Percentiles rank a stretch among this genome's conserved stretches.
These are phyloP conservation scores for Cylindrodendrum hubeiense DNA, from an alignment of 2,329 filamentous ascomycete species.

Conservation along the genomic window DNA sequence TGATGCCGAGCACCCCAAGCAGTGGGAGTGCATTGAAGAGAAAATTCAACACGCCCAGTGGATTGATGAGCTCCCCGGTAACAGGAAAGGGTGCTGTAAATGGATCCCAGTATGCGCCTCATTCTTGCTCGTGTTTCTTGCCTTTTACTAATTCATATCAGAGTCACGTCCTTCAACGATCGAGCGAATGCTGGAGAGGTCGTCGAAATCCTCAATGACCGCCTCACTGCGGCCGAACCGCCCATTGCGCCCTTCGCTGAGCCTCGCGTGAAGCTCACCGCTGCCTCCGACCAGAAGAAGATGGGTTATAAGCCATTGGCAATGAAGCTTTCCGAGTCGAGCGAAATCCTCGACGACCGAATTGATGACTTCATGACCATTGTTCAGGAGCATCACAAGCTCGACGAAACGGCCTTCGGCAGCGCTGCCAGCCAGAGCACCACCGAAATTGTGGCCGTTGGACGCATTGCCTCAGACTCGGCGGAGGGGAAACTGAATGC, in stretches of 20 bases:
- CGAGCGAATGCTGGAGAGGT: slow-evolving; percentile 84
- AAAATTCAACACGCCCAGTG: slow-evolving; percentile 47
- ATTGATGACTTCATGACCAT: slow-evolving; percentile 90
- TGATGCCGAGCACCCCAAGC: slow-evolving; percentile 71
- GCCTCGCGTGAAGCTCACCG: slow-evolving; percentile 84
- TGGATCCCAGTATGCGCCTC: slow-evolving; percentile 42
- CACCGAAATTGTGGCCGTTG: slow-evolving; percentile 88
- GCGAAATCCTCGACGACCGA: slow-evolving; percentile 92
- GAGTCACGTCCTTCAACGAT: slow-evolving; percentile 71
- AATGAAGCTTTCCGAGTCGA: slow-evolving; percentile 94
- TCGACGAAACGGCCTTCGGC: slow-evolving; percentile 86
- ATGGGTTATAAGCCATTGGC: slow-evolving; percentile 92
- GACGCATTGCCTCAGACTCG: slow-evolving; percentile 90
- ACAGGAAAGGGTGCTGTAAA: slow-evolving; percentile 47
- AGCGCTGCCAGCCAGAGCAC: slow-evolving; percentile 89
- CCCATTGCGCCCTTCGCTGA: slow-evolving; percentile 80
- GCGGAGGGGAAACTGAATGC: slow-evolving; percentile 88
- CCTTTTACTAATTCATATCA: slow-evolving; percentile 27
- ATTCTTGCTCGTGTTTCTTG: no score
- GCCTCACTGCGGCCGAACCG: slow-evolving; percentile 75
- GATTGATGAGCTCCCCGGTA: slow-evolving; percentile 49
- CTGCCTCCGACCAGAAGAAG: slow-evolving; percentile 90
- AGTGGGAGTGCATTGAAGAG: slow-evolving; percentile 48
- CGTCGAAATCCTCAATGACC: slow-evolving; percentile 84
- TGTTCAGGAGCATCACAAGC: slow-evolving; percentile 78